A percentile compares a stretch with the other conserved stretches of the same genome.
phyloP scores from a whole-genome alignment of 805 yeast genomes.

The Grigorovia humatica region DNA sequence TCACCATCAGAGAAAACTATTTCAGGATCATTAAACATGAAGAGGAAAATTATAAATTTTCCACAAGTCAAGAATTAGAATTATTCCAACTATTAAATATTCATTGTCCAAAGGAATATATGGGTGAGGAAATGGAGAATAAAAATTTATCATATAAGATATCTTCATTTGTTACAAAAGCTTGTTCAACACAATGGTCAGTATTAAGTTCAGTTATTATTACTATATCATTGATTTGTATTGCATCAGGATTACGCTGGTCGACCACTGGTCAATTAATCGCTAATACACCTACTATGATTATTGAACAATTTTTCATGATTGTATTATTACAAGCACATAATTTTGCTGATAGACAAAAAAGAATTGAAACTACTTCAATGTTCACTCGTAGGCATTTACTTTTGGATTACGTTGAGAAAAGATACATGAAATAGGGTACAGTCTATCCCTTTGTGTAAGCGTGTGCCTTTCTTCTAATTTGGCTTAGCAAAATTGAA shows the following conservation, averaged over 20 bases:
- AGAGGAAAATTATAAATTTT: slow-evolving; percentile 17
- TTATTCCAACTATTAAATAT: slow-evolving; percentile 22
- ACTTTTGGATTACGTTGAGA: slow-evolving; percentile 5
- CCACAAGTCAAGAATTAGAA: slow-evolving; percentile 27
- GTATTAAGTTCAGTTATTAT: slow-evolving; percentile 22
- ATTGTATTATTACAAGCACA: slow-evolving; percentile 33
- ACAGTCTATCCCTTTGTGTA: neutral
- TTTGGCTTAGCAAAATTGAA: neutral
- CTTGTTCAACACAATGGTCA: slow-evolving; percentile 28
- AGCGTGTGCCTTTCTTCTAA: neutral
- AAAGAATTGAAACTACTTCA: slow-evolving; percentile 19
- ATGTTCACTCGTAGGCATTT: slow-evolving; percentile 15
- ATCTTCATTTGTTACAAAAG: slow-evolving; percentile 19
- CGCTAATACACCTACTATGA: slow-evolving; percentile 35
- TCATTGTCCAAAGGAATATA: slow-evolving; percentile 15
- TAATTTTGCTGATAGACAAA: slow-evolving; percentile 24
- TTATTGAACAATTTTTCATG: slow-evolving; percentile 34
- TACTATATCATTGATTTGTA: slow-evolving; percentile 25
- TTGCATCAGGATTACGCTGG: slow-evolving; percentile 31
- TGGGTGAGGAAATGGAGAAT: slow-evolving; percentile 5
- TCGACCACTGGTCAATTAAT: slow-evolving; percentile 33
- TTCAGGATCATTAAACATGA: slow-evolving; percentile 21
- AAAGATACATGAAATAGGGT: neutral
- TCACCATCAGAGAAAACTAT: slow-evolving; percentile 32
- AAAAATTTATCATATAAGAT: slow-evolving; percentile 14